These are phyloP conservation scores for Medicago arabica DNA, from an alignment of 306 rosid species.

Conservation along the genomic window DNA sequence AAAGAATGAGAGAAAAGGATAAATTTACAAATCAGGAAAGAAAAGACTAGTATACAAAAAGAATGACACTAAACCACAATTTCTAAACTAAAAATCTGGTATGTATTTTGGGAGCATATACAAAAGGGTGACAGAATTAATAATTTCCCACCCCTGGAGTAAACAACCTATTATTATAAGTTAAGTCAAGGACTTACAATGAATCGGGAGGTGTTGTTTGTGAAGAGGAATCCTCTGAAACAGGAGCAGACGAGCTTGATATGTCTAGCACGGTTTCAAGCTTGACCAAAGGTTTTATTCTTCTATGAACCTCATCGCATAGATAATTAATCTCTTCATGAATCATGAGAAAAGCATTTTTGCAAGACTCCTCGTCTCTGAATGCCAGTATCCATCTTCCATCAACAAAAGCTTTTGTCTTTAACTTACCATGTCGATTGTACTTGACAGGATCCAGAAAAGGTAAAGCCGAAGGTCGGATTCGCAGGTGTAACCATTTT, in stretches of 20 bases:
- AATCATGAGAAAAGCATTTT: constrained; percentile 68
- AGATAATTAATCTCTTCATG: constrained; percentile 62
- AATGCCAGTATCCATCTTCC: constrained; percentile 98
- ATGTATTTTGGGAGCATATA: constrained; percentile 58
- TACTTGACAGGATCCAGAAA: constrained; percentile 64
- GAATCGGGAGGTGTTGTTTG: constrained; percentile 50
- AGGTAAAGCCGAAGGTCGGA: constrained; percentile 80
- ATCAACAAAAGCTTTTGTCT: constrained; percentile 75
- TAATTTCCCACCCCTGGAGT: constrained; percentile 58
- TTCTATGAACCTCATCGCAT: constrained; percentile 71
- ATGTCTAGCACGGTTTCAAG: constrained; percentile 53
- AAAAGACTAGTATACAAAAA: constrained; percentile 67
- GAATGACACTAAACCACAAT: constrained; percentile 60
- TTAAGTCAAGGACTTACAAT: constrained; percentile 39
- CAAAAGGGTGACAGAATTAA: constrained; percentile 64
- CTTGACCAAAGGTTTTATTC: constrained; percentile 74
- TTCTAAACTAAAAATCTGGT: constrained; percentile 58
- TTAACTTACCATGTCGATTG: constrained; percentile 46
- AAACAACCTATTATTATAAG: constrained; percentile 49
- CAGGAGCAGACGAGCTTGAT: constrained; percentile 34
- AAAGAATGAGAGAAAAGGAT: constrained; percentile 52
- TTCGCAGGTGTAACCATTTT: constrained; percentile 90
- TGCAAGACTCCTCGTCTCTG: constrained; percentile 79
- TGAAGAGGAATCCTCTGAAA: constrained; percentile 48
- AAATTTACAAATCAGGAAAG: constrained; percentile 45